Conservation (phyloP, 768 basidiomycete genomes). For the Mrakia blollopis region DNA sequence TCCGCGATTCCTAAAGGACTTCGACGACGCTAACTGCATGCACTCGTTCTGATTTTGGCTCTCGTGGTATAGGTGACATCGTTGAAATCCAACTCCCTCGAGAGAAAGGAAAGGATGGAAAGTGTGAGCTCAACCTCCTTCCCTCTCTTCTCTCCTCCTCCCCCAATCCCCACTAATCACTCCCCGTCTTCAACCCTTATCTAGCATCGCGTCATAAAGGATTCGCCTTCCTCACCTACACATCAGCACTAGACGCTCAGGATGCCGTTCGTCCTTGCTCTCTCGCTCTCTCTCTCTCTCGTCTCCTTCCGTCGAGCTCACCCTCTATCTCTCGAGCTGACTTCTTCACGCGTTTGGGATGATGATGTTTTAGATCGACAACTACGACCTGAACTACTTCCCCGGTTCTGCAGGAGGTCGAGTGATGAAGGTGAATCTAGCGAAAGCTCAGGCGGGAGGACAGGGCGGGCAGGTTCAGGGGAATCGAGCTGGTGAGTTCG, state of each 20-base stretch:
- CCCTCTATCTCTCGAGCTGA: background rate
- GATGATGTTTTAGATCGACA: constrained; percentile 16
- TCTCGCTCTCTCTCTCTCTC: constrained; percentile 4
- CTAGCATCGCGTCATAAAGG: constrained; percentile 24
- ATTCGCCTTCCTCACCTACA: constrained; percentile 16
- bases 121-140: background rate
- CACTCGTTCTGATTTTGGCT: no score
- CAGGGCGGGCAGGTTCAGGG: background rate
- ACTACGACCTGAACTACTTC: constrained; percentile 27
- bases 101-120: constrained; percentile 16
- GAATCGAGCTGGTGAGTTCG: constrained; percentile 14
- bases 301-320: background rate
- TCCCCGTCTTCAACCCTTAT: background rate
- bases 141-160: background rate
- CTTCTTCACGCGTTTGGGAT: background rate
- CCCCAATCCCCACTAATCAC: background rate
- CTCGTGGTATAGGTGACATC: constrained; percentile 17
- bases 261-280: constrained; percentile 17
- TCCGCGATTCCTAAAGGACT: background rate
- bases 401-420: constrained; percentile 15
- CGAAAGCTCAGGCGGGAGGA: background rate
- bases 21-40: no score
- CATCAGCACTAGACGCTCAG: constrained; percentile 18
- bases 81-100: constrained; percentile 19
- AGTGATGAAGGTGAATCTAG: constrained; percentile 28